Evolutionary conservation across 352 stramenopile species (phyloP), one percentile per base, ranked within the genome.

Genomic region (Pelagophyceae sp.): DNA sequence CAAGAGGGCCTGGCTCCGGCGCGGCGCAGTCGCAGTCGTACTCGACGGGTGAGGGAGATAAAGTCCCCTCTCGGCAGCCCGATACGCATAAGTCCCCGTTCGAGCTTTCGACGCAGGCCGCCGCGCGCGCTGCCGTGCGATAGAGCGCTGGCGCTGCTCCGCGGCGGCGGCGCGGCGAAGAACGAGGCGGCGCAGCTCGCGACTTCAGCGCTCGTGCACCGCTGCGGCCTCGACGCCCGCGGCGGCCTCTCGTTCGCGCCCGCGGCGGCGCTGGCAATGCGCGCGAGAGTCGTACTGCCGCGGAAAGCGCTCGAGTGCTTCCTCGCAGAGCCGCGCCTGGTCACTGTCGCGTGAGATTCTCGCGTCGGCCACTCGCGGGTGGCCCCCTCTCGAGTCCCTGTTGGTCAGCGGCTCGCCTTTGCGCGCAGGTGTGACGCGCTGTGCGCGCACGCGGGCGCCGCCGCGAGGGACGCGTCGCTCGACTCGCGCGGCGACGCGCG

Each of bases 11-110:
- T 89, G 91, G 33, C 70, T 90, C 29, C 19, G 82, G 2, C 38
- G 80, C 37, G 87, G 85, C 2, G 78, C 79, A 63, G 58, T 90
- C 35, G 81, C 88, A 65, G 80, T 91, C 79, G 82, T 88, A 19
- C 77, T 76, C 27, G 78, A 82, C 27, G 58, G 45, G 45, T 54
- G 45, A 54, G 45, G 45, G 11, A n/a, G n/a, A n/a, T n/a, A n/a
- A n/a, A n/a, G n/a, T n/a, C n/a, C n/a, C n/a, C n/a, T n/a, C n/a
- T n/a, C n/a, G n/a, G n/a, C 45, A 54, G 11, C 45, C 45, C 11
- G 45, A 23, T 23, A 54, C 23, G 45, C 11, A 54, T 54, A 23
- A 54, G 45, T 23, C 11, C 45, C 11, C 11, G 11, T 23, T 54
- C 45, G 23, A 23, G 45, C 23, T 23, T 54, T 54, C 45, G 45